Evolutionary conservation across 169 alveolate species (phyloP).

Genomic region (Miamiensis avidus): DNA sequence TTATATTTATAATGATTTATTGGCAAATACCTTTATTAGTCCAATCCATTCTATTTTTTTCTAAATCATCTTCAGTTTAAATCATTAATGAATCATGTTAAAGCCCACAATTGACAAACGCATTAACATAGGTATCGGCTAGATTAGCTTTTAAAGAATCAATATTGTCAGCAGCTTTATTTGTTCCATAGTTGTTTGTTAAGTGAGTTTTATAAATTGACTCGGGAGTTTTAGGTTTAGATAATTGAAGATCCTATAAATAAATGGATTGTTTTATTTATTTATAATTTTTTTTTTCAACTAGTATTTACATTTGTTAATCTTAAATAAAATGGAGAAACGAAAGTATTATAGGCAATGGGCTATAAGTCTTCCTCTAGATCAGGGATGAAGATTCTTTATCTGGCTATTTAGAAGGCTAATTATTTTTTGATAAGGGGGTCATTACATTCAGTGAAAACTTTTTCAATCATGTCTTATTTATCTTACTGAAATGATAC

Average conservation of each 20-base stretch:
- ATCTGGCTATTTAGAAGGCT: conserved; percentile 78
- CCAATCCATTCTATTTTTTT: conserved; percentile 86
- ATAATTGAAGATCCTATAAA: not conserved
- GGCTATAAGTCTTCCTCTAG: conserved; percentile 67
- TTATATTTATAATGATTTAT: not conserved
- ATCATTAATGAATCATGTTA: conserved; percentile 93
- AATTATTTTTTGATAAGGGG: conserved; percentile 59
- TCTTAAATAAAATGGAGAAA: conserved; percentile 81
- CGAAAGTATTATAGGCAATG: conserved; percentile 88
- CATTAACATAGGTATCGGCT: conserved; percentile 96
- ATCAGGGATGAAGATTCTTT: conserved; percentile 55
- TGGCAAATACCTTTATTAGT: conserved; percentile 72
- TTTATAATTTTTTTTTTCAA: too few relatives aligned
- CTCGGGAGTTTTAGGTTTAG: conserved; percentile 95
- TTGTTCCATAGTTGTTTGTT: conserved; percentile 81
- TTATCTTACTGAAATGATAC: conserved; percentile 53
- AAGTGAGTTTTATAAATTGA: conserved; percentile 92
- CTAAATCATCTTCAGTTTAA: conserved; percentile 13
- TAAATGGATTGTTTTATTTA: not conserved
- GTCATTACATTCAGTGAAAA: conserved; percentile 64
- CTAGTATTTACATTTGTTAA: conserved; percentile 74
- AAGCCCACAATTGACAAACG: conserved; percentile 98
- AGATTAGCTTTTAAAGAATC: conserved; percentile 96
- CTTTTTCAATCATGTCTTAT: conserved; percentile 61
- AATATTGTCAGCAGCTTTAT: conserved; percentile 43